phyloP scores from a whole-genome alignment of 2,329 filamentous ascomycete genomes.

The Calonectria hongkongensis region DNA sequence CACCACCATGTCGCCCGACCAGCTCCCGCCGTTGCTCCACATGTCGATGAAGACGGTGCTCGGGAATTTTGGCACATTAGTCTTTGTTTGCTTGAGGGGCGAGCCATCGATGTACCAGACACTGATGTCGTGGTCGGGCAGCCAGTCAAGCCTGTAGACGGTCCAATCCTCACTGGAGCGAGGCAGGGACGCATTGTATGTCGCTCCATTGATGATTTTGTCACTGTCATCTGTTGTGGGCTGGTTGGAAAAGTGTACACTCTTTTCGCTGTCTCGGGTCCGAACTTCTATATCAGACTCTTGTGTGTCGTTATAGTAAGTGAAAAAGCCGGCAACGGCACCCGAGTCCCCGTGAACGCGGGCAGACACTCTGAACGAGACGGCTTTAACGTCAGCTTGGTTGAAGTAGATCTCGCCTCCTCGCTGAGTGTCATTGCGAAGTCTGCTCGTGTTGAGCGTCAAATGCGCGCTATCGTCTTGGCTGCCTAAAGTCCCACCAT shows the following conservation, averaged over 20 bases:
- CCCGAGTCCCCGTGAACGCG: constrained; percentile 38
- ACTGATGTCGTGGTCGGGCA: constrained; percentile 32
- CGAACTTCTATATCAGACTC: constrained; percentile 45
- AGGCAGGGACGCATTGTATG: constrained; percentile 30
- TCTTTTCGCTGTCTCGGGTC: constrained; percentile 27
- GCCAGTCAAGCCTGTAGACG: constrained; percentile 42
- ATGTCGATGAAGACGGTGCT: constrained; percentile 44
- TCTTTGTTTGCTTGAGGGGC: constrained; percentile 28
- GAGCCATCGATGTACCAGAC: constrained; percentile 35
- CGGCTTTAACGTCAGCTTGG: constrained; percentile 31
- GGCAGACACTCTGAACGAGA: constrained; percentile 38
- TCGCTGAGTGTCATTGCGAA: constrained; percentile 35
- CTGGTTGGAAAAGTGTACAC: constrained; percentile 40
- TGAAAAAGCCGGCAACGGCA: constrained; percentile 45
- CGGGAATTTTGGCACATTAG: constrained; percentile 34
- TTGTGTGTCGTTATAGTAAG: constrained; percentile 46
- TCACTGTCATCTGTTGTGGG: constrained; percentile 30
- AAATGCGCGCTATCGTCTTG: constrained; percentile 26
- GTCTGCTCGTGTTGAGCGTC: constrained; percentile 38
- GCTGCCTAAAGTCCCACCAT: constrained; percentile 8
- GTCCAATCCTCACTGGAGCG: constrained; percentile 27
- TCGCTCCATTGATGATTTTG: constrained; percentile 34
- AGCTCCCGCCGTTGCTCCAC: constrained; percentile 45
- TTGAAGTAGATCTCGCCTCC: constrained; percentile 39
- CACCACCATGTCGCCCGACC: constrained; percentile 41